Base-by-base conservation (phyloP, 78 protist species). In the Emiliania huxleyi region DNA sequence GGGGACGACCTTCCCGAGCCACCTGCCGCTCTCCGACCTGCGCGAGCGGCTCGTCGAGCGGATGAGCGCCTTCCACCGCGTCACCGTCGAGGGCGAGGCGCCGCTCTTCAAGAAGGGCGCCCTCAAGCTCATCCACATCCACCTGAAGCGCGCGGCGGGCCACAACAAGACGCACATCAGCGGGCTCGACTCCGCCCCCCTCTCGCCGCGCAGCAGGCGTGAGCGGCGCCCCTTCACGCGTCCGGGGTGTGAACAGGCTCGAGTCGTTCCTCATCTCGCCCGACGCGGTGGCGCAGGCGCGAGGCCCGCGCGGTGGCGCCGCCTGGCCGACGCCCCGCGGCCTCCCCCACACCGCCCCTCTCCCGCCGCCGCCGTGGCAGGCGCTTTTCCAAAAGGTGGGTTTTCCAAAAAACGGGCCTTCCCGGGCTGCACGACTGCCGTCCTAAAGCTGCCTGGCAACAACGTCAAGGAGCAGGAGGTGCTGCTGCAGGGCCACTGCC, bases 401-500 rank as follows among this genome's bases (percentile, higher is more conserved):
- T n/a, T n/a, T n/a, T n/a, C n/a, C n/a, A n/a, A n/a, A n/a, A n/a
- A n/a, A n/a, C 42, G 44, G 23, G 8, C 0, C 35, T 5, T 15
- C 38, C n/a, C 44, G 33, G 52, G 52, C 33, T 81, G 89, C 55
- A 81, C 89, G 26, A 44, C 89, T 4, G 38, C 56, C 35, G 89
- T 81, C 15, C n/a, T 44, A 12, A 44, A 81, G 55, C 89, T 81
- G 56, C 89, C 89, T 0, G 89, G 89, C 12, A 81, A 81, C 15
- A 26, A 81, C 38, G 38, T 29, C 22, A 44, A 44, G 49, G 89
- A 81, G 29, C 33, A 44, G 23, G 89, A 81, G 38, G 89, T 81
- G 38, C 33, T 44, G 89, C 89, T 81, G 38, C 89, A 81, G 37
- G 89, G 89, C 56, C 89, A 81, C 55, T 81, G 89, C 89, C 38